Evolutionary conservation across 805 yeast species (phyloP), one percentile per base, ranked within the genome.

Genomic region (Candida oleophila): DNA sequence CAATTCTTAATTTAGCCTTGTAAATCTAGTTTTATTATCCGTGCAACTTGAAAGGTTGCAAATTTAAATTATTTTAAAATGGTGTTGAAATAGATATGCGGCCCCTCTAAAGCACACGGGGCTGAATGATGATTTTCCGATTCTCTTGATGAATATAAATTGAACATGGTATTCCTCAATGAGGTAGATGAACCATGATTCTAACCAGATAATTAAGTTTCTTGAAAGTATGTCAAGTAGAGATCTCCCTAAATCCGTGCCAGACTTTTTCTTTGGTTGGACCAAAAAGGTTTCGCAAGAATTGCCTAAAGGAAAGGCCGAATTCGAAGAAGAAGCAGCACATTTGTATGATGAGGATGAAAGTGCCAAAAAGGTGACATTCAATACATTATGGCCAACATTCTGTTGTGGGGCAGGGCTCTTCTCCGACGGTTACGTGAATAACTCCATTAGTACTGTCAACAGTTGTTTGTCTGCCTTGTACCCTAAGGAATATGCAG

Each of bases 351-450:
- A 60, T n/a, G 65, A 62, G 34, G 42, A 39, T 2, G 55, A 50
- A 25, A 44, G 46, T 16, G 48, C 44, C 7, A 44, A 40, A 14
- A 53, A 51, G 30, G 61, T 58, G 9, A 53, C 41, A 55, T 60
- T 36, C 48, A 59, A 51, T 18, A 56, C 50, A 19, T 50, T 62
- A 21, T 78, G 89, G 85, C 83, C 94, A 4, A 82, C 87, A 42
- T 73, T 86, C 45, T 83, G 89, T 11, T 83, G 96, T 1, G 97
- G 97, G 51, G 94, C 96, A 0, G 97, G 97, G 45, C 74, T 91
- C 40, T 90, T 91, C 67, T 85, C 95, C 33, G 98, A 92, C 67
- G 97, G 97, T 45, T 91, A 90, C 62, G 85, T 89, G 50, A 90
- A 90, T 64, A 89, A 88, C 68, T 83, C 94, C 44, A 86, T 89